These are phyloP conservation scores for Trichoderma harzianum DNA, from an alignment of 2,329 filamentous ascomycete genomes.

Conservation along the genomic window DNA sequence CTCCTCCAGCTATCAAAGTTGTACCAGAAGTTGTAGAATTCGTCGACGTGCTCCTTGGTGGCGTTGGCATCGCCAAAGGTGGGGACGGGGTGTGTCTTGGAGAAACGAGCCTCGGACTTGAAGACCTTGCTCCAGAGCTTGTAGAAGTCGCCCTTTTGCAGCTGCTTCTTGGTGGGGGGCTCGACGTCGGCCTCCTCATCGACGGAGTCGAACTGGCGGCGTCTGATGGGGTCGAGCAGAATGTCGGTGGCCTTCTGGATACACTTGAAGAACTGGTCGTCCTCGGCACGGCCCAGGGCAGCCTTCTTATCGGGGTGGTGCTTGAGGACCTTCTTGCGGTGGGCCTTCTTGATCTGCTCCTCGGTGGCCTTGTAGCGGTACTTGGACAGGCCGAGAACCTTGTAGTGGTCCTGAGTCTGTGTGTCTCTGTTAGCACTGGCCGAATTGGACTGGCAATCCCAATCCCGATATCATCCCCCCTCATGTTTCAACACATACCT, in stretches of 20 bases:
- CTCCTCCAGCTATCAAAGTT: slow-evolving; percentile 97
- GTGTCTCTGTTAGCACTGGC: background rate
- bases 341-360: slow-evolving; percentile 97
- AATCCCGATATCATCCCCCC: background rate
- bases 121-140: slow-evolving; percentile 92
- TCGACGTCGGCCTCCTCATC: slow-evolving; percentile 92
- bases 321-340: slow-evolving; percentile 99
- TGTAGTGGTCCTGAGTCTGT: slow-evolving; percentile 94
- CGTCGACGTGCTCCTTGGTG: slow-evolving; percentile 83
- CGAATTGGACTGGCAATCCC: background rate
- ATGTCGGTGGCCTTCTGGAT: slow-evolving; percentile 98
- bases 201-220: slow-evolving; percentile 93
- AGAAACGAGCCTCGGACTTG: slow-evolving; percentile 89
- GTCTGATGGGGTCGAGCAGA: slow-evolving; percentile 85
- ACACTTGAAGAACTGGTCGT: slow-evolving; percentile 99
- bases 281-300: slow-evolving; percentile 78
- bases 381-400: slow-evolving; percentile 87
- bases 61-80: slow-evolving; percentile 79
- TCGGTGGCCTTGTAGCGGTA: slow-evolving; percentile 91
- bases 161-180: slow-evolving; percentile 87
- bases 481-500: slow-evolving; percentile 54
- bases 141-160: slow-evolving; percentile 85
- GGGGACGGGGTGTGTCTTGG: slow-evolving; percentile 84
- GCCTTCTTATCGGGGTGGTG: slow-evolving; percentile 99
- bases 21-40: slow-evolving; percentile 99